Conservation (phyloP, 2,329 filamentous ascomycete species). For the Ceratocystiopsis sp. region DNA sequence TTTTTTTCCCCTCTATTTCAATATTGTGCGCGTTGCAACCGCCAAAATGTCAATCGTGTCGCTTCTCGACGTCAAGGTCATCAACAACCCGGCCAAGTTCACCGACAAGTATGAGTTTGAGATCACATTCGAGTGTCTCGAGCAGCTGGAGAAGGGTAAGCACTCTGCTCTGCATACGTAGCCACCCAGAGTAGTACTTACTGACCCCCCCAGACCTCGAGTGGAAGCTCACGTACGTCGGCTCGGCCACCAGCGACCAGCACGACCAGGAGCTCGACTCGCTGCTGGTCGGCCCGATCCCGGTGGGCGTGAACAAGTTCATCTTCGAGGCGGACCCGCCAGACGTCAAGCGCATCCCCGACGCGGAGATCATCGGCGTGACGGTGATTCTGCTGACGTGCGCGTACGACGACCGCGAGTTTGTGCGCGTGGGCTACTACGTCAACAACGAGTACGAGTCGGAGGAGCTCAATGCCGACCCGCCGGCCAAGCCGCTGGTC, state of each 20-base stretch:
- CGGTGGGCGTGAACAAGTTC: constrained; percentile 96
- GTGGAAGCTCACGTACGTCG: constrained; percentile 98
- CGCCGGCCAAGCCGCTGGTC: constrained; percentile 78
- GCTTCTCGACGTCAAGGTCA: constrained; percentile 82
- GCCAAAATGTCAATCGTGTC: constrained; percentile 83
- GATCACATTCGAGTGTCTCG: constrained; percentile 96
- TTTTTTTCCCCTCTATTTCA: neutral
- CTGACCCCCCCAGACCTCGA: constrained; percentile 59
- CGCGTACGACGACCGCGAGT: constrained; percentile 90
- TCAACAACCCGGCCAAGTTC: constrained; percentile 95
- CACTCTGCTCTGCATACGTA: too few species aligned
- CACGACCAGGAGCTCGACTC: constrained; percentile 98
- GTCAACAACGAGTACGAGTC: constrained; percentile 98
- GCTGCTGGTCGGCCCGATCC: constrained; percentile 91
- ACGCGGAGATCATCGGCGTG: constrained; percentile 88
- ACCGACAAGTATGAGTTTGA: constrained; percentile 89
- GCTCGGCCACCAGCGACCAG: constrained; percentile 90
- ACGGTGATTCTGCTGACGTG: constrained; percentile 94
- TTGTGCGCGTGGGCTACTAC: constrained; percentile 96
- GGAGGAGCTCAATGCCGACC: constrained; percentile 74
- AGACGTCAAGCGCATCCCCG: constrained; percentile 76
- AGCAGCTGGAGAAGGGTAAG: constrained; percentile 71
- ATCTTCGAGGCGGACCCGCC: constrained; percentile 91
- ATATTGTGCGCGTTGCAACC: too few species aligned
- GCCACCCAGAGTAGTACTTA: too few species aligned